Percentiles rank a stretch among this genome's conserved stretches.
phyloP scores from a whole-genome alignment of 2,329 filamentous ascomycete genomes.

The Neurospora crassa region DNA sequence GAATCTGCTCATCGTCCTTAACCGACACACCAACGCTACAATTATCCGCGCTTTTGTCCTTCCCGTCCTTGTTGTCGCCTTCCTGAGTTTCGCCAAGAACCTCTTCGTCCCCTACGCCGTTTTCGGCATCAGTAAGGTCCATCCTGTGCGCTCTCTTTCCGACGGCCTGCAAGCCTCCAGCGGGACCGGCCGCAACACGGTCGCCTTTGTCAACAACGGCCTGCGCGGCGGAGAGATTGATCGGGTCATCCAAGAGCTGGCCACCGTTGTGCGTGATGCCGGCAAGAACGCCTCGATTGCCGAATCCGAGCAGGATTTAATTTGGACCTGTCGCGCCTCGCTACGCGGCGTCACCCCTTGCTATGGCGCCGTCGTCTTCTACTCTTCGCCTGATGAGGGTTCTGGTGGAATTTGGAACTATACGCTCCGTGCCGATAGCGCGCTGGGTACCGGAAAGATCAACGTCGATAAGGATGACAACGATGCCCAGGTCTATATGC shows the following conservation, averaged over 20 bases:
- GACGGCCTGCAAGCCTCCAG: conserved; percentile 51
- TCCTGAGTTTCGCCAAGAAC: conserved; percentile 66
- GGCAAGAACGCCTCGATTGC: conserved; percentile 34
- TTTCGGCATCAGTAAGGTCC: conserved; percentile 60
- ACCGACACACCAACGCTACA: conserved; percentile 43
- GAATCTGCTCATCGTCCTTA: conserved; percentile 49
- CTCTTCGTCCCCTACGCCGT: conserved; percentile 70
- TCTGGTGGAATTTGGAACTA: conserved; percentile 69
- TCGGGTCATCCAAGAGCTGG: conserved; percentile 55
- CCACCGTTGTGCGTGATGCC: conserved; percentile 42
- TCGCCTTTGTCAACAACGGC: conserved; percentile 74
- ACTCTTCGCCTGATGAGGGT: conserved; percentile 66
- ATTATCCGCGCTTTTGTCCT: conserved; percentile 48
- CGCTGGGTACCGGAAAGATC: conserved; percentile 55
- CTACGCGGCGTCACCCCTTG: conserved; percentile 59
- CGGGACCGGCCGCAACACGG: conserved; percentile 49
- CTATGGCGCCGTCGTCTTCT: conserved; percentile 63
- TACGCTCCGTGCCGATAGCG: conserved; percentile 66
- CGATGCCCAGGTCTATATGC: conserved; percentile 64
- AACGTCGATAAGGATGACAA: conserved; percentile 57
- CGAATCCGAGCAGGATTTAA: conserved; percentile 20
- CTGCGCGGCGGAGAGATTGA: conserved; percentile 61
- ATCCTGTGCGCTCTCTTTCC: conserved; percentile 52
- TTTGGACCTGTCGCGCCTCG: conserved; percentile 44
- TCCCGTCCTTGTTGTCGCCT: conserved; percentile 47